Percentiles rank a stretch among this genome's conserved stretches.
Conservation (phyloP, 208 protist species). For the Crithidia acanthocephali region DNA sequence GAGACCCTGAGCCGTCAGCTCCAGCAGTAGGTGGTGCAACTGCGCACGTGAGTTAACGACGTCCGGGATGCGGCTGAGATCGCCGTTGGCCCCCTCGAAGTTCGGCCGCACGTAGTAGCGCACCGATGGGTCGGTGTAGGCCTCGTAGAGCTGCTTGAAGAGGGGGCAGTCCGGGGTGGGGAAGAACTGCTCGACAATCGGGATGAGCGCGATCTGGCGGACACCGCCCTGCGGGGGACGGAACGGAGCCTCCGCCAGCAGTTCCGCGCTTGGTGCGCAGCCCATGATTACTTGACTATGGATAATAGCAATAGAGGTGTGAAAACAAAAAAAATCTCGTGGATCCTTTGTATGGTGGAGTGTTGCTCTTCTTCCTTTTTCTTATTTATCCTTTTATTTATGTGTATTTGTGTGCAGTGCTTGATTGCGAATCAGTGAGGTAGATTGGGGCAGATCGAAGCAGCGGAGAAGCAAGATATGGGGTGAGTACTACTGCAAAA, state of each 20-base stretch:
- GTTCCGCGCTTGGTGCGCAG: constrained; percentile 66
- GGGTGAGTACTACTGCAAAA: too few relatives aligned
- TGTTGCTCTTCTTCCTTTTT: too few relatives aligned
- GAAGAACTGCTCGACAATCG: constrained; percentile 57
- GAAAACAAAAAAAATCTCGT: too few relatives aligned
- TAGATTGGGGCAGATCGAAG: too few relatives aligned
- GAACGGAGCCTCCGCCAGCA: constrained; percentile 50
- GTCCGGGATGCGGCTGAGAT: constrained; percentile 52
- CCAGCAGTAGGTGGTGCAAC: constrained; percentile 41
- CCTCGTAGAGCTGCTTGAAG: constrained; percentile 65
- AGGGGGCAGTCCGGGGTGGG: constrained; percentile 52
- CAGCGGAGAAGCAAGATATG: too few relatives aligned
- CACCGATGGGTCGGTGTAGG: constrained; percentile 61
- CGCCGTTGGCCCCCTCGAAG: constrained; percentile 28
- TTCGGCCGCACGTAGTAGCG: constrained; percentile 65
- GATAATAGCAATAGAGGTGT: too few relatives aligned
- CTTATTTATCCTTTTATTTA: too few relatives aligned
- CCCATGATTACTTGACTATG: constrained; percentile 55
- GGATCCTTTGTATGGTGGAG: too few relatives aligned
- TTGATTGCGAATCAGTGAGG: too few relatives aligned
- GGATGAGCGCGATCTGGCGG: constrained; percentile 59
- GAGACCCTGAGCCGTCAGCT: constrained; percentile 4
- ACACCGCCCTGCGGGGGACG: constrained; percentile 26
- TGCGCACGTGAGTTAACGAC: constrained; percentile 30
- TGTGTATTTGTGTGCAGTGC: too few relatives aligned